Evolutionary conservation across 192 early-diverging fungal species (phyloP).

Genomic region (Linnemannia exigua): DNA sequence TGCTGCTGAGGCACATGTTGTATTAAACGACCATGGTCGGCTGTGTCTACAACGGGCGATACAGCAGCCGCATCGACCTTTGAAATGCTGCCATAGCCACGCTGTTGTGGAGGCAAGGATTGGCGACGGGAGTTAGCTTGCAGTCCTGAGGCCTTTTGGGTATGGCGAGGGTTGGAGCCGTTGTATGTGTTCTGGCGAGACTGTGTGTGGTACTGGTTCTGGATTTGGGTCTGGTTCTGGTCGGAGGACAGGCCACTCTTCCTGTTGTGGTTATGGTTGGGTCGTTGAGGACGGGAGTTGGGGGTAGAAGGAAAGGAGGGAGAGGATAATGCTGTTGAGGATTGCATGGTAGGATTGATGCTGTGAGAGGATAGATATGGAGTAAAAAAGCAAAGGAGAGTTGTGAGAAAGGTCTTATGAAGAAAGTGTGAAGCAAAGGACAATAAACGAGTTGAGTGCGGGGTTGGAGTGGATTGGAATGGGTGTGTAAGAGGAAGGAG

Average conservation of each 20-base stretch:
- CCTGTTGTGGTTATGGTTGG: slow-evolving; percentile 25
- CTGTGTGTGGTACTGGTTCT: slow-evolving; percentile 3
- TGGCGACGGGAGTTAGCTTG: slow-evolving; percentile 24
- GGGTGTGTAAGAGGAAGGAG: neutral
- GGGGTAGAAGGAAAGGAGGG: slow-evolving; percentile 11
- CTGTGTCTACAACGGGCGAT: slow-evolving; percentile 8
- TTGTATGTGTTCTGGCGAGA: slow-evolving; percentile 1
- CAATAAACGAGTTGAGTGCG: neutral
- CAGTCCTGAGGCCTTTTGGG: neutral
- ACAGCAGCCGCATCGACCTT: slow-evolving; percentile 11
- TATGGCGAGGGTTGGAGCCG: slow-evolving; percentile 19
- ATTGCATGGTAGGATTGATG: slow-evolving; percentile 7
- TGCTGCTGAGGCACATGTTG: neutral
- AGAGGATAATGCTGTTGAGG: slow-evolving; percentile 31
- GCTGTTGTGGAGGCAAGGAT: slow-evolving; percentile 37
- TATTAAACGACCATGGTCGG: neutral
- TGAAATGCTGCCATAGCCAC: neutral
- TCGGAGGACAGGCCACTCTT: slow-evolving; percentile 19
- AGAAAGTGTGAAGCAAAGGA: neutral
- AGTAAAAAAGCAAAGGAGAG: neutral
- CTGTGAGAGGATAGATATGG: neutral
- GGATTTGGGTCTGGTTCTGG: slow-evolving; percentile 13
- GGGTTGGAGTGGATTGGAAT: neutral
- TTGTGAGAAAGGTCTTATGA: slow-evolving; percentile 2
- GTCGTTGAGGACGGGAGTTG: slow-evolving; percentile 39